Conservation (phyloP, 2,329 filamentous ascomycete genomes). For the Fusarium austroafricanum region DNA sequence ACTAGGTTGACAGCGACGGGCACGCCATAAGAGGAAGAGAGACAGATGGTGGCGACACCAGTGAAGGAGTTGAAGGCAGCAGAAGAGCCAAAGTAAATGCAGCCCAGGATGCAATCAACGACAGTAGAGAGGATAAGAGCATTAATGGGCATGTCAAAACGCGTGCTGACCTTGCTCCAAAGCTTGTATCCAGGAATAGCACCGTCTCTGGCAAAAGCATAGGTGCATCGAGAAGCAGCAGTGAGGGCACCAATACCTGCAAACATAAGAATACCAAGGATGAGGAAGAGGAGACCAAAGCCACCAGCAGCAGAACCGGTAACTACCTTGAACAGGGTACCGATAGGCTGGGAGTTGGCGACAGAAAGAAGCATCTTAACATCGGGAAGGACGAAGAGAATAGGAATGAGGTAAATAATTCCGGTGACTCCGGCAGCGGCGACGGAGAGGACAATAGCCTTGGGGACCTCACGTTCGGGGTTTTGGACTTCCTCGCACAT, state of each 20-base stretch:
- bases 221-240: conserved; percentile 78
- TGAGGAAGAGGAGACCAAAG: conserved; percentile 79
- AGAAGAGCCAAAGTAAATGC: conserved; percentile 82
- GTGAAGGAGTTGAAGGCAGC: conserved; percentile 85
- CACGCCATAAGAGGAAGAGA: conserved; percentile 79
- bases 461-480: conserved; percentile 70
- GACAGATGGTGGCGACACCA: conserved; percentile 81
- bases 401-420: conserved; percentile 73
- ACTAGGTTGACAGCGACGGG: conserved; percentile 79
- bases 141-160: conserved; percentile 76
- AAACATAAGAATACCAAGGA: conserved; percentile 81
- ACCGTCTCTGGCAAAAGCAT: conserved; percentile 80
- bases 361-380: conserved; percentile 72
- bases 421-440: conserved; percentile 73
- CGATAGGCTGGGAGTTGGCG: conserved; percentile 80
- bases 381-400: conserved; percentile 80
- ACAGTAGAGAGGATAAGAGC: conserved; percentile 75
- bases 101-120: conserved; percentile 76
- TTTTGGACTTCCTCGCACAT: conserved; percentile 73
- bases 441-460: conserved; percentile 75
- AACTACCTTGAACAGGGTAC: conserved; percentile 78
- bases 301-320: conserved; percentile 79
- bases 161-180: conserved; percentile 73
- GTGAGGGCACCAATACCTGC: conserved; percentile 81
- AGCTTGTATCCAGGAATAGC: conserved; percentile 76